Evolutionary conservation across 768 basidiomycete genomes (phyloP), one percentile per base, ranked within the genome.

Genomic region (Kwoniella sp.): DNA sequence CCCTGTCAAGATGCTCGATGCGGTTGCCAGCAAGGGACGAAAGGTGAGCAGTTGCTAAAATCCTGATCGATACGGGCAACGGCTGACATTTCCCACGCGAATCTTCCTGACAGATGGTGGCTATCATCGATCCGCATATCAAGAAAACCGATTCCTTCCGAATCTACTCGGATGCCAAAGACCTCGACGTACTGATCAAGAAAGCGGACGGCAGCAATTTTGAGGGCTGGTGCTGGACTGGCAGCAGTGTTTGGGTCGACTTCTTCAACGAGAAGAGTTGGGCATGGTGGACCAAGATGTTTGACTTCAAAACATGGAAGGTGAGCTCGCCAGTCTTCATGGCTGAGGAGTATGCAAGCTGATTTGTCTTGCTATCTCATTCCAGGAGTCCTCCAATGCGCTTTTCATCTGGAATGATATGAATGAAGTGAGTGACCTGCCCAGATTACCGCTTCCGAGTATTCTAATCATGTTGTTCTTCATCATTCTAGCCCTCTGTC

Each of bases 341-440:
- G n/a, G 31, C 34, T 55, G 20, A 63, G n/a, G 23, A 29, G 2
- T 23, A 23, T 25, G 4, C 2, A 55, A 55, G 17, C 31, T 2
- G 12, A 0, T 47, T 55, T 20, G 0, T 34, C 31, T 20, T 22
- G n/a, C n/a, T n/a, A n/a, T n/a, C n/a, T n/a, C n/a, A n/a, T n/a
- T n/a, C 2, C 68, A 82, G 81, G 80, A 83, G 23, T 82, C 93
- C 70, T 92, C 92, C 1, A 86, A 88, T 30, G 86, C 87, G 70
- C 86, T 97, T 15, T 89, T 89, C 79, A 93, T 98, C 71, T 99
- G 96, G 96, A 98, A 98, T 78, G 96, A 99, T 77, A 99, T 99
- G 96, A 97, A 97, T 71, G 96, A 98, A 86, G 92, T 92, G 8
- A 54, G 58, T 34, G 2, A 41, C 26, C 55, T 29, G 26, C 0